phyloP scores from a whole-genome alignment of 2,329 filamentous ascomycete species.

The Fusarium siculi region DNA sequence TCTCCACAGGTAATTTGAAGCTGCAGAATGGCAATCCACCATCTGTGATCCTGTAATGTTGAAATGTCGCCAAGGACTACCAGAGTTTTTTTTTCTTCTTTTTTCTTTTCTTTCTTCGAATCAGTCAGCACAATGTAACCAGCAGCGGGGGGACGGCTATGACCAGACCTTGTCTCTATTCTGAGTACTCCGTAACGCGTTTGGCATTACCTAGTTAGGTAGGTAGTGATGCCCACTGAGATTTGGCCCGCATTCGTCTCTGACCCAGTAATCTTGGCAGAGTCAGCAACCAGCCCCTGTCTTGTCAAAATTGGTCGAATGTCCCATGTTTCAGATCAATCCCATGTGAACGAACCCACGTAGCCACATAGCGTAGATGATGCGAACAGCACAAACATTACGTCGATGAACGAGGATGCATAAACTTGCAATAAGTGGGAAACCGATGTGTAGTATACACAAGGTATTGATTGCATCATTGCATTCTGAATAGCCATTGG shows the following conservation, averaged over 20 bases:
- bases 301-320: conserved; percentile 13
- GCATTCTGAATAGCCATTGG: neutral
- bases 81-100: neutral
- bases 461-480: neutral
- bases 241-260: conserved; percentile 11
- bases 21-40: conserved; percentile 27
- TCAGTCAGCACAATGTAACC: neutral
- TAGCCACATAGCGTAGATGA: neutral
- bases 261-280: conserved; percentile 10
- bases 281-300: neutral
- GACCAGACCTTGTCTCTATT: conserved; percentile 13
- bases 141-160: neutral
- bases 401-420: neutral
- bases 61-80: conserved; percentile 5
- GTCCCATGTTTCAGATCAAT: conserved; percentile 34
- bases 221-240: neutral
- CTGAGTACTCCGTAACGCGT: neutral
- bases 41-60: conserved; percentile 25
- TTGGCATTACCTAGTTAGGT: conserved; percentile 17
- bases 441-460: neutral
- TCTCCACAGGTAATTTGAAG: conserved; percentile 37
- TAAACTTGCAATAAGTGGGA: neutral
- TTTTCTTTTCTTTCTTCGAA: neutral
- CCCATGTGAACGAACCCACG: conserved; percentile 1
- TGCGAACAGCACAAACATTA: neutral